Base-by-base conservation (phyloP, 495 filamentous ascomycete species). In the Podospora appendiculata region DNA sequence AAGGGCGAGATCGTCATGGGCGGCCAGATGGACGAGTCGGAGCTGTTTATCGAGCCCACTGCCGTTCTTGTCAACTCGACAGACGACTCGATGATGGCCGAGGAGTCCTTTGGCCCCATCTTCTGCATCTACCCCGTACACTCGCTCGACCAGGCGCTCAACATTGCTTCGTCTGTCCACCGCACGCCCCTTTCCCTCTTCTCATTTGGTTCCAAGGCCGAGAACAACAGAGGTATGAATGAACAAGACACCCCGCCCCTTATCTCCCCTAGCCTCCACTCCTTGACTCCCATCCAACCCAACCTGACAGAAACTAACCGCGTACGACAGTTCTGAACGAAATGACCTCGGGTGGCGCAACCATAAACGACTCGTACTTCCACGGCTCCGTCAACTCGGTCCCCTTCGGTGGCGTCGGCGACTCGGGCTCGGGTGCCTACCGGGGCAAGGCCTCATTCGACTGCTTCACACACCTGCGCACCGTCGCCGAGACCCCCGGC, bases 91-190 rank as follows among this genome's bases (percentile, higher is more conserved):
- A 73, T 95, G 64, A 76, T 95, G 58, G 59, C 66, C 47, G 80
- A 92, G 47, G 93, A 98, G 73, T 85, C 82, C 54, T 98, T 97
- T 63, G 93, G 91, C 36, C 93, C 93, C 11, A 76, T 96, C 48
- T 85, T 95, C 46, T 79, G 89, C 45, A 82, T 96, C 50, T 70
- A 90, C 33, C 79, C 88, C 8, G 82, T 90, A 35, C 73, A 85
- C 41, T 78, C 81, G 56, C 70, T 95, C 10, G 88, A 96, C 54
- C 81, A 93, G 56, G 91, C 90, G 18, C 85, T 96, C 63, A 73
- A 70, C 36, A 78, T 88, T 46, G 87, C 89, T 48, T 88, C 89
- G 54, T 66, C 73, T 50, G 81, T 95, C 19, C 80, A 90, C 64
- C 79, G 78, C 52, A 95, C 89, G 1, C 90, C 93, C 1, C 72